phyloP scores from a whole-genome alignment of 176 grass and related monocot genomes.

The Zea luxurians region DNA sequence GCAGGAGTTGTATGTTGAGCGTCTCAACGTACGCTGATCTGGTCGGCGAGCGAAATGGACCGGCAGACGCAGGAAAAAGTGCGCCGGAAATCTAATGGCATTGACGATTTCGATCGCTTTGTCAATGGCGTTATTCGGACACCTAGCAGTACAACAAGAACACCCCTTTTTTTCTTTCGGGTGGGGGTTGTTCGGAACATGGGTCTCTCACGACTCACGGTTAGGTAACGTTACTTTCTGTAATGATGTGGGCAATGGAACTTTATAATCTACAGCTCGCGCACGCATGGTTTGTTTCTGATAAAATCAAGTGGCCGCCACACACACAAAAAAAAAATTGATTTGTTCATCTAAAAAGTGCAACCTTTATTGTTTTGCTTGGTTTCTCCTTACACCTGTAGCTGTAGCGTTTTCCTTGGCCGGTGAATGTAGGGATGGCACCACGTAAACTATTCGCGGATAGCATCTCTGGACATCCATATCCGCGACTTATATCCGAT shows the following conservation, averaged over 20 bases:
- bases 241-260: neutral
- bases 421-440: too few relatives aligned
- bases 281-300: neutral
- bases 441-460: too few relatives aligned
- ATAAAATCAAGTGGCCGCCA: too few relatives aligned
- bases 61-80: conserved; percentile 5
- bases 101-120: neutral
- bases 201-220: neutral
- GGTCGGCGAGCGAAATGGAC: neutral
- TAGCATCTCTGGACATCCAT: too few relatives aligned
- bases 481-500: too few relatives aligned
- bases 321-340: too few relatives aligned
- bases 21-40: conserved; percentile 20
- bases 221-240: neutral
- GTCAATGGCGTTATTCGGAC: conserved; percentile 3
- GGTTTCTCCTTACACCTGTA: too few relatives aligned
- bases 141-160: neutral
- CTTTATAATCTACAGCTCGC: neutral
- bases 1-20: neutral
- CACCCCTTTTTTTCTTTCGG: neutral
- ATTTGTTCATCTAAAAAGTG: too few relatives aligned
- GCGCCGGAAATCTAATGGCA: conserved; percentile 2
- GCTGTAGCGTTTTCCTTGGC: neutral
- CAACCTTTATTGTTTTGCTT: too few relatives aligned
- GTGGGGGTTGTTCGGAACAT: neutral